A percentile compares a stretch with the other conserved stretches of the same genome.
phyloP scores from a whole-genome alignment of 2,329 filamentous ascomycete species.

The Sarocladium oryzae region DNA sequence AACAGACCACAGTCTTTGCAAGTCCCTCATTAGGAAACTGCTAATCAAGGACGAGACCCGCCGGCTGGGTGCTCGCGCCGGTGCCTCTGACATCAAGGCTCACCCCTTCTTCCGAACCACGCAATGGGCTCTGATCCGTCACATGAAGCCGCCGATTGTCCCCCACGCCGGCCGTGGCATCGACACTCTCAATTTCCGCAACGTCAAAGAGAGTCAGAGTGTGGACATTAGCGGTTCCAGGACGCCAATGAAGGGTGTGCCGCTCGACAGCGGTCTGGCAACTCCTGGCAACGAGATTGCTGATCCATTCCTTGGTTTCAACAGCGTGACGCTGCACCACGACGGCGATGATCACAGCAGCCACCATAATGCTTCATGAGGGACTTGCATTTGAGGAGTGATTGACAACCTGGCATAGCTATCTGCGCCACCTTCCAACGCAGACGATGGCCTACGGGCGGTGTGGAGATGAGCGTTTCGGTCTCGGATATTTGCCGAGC shows the following conservation, averaged over 20 bases:
- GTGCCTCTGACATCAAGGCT: conserved; percentile 91
- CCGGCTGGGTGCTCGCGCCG: conserved; percentile 85
- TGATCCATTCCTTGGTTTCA: conserved; percentile 98
- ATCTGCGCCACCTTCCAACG: no score
- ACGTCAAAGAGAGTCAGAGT: conserved; percentile 94
- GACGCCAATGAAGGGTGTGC: conserved; percentile 62
- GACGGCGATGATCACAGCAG: conserved; percentile 62
- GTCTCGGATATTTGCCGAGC: background rate
- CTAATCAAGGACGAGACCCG: conserved; percentile 97
- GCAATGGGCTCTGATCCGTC: conserved; percentile 92
- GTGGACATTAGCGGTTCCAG: conserved; percentile 70
- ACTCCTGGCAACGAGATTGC: conserved; percentile 76
- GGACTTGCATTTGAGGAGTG: background rate
- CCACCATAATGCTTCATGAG: background rate
- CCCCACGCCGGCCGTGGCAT: conserved; percentile 84
- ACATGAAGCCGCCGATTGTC: conserved; percentile 97
- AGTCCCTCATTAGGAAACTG: conserved; percentile 91
- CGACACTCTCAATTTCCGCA: conserved; percentile 95
- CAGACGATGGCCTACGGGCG: background rate
- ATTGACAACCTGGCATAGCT: background rate
- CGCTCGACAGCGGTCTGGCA: conserved; percentile 75
- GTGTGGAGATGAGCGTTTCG: conserved; percentile 3
- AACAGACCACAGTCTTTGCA: conserved; percentile 65
- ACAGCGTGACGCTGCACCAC: conserved; percentile 94
- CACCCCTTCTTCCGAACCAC: conserved; percentile 95